These are phyloP conservation scores for Tolypocladium tundrense DNA, from an alignment of 2,329 filamentous ascomycete species.

Conservation along the genomic window DNA sequence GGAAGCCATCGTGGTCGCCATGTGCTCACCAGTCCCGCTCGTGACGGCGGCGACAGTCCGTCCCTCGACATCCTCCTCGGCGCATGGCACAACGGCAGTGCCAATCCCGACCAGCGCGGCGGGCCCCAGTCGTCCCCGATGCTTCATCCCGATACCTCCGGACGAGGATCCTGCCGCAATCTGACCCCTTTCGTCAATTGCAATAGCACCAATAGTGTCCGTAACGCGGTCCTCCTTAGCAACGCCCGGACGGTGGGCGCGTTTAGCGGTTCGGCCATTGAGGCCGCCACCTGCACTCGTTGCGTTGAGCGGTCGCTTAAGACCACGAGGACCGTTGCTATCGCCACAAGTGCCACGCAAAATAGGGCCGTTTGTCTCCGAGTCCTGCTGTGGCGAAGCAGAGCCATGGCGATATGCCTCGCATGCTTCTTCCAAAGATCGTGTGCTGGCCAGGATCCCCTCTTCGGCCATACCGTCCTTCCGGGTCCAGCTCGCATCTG, in stretches of 20 bases:
- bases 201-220: constrained; percentile 94
- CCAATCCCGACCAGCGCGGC: constrained; percentile 89
- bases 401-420: constrained; percentile 8
- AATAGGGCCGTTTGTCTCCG: not conserved
- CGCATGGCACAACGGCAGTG: constrained; percentile 73
- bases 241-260: constrained; percentile 9
- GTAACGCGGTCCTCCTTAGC: constrained; percentile 56
- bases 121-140: constrained; percentile 80
- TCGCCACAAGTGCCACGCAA: constrained; percentile 1
- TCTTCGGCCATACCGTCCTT: not conserved
- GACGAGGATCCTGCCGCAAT: constrained; percentile 95
- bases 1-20: constrained; percentile 90
- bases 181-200: constrained; percentile 72
- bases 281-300: constrained; percentile 2
- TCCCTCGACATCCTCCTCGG: constrained; percentile 57
- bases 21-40: constrained; percentile 94
- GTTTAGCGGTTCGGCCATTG: constrained; percentile 6
- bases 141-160: constrained; percentile 97
- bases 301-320: constrained; percentile 21
- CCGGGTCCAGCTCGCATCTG: not conserved
- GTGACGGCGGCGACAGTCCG: constrained; percentile 74
- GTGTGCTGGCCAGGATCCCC: not conserved
- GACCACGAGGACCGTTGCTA: constrained; percentile 15
- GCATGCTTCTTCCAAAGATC: not conserved
- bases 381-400: constrained; percentile 8